Base-by-base conservation (phyloP, 164 flowering plant genomes). In the Nymphaea thermarum region DNA sequence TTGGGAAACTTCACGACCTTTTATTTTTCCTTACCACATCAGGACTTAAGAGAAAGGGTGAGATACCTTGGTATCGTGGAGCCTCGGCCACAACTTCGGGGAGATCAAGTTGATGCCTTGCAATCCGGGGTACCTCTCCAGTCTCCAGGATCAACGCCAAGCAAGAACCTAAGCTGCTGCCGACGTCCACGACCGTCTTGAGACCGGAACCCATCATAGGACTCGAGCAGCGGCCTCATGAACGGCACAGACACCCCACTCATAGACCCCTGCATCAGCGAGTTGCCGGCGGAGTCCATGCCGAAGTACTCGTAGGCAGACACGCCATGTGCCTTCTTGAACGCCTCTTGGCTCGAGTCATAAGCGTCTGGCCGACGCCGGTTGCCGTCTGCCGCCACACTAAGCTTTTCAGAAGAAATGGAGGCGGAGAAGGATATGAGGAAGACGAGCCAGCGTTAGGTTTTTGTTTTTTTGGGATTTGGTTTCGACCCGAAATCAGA, bases 91-190 rank as follows among this genome's bases (percentile, higher is more conserved):
- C 91, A 3, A 89, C 93, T 66, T 87, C 88, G 3, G 93, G 93
- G 70, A 89, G 71, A 63, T 89, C 96, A 65, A 87, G 71, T 89
- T 89, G 65, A 89, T 76, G 67, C 87, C 96, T 68, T 86, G 81
- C 0, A 87, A 71, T 5, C 43, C 42, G 0, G 80, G 74, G 57
- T 72, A 66, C 60, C 79, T 82, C 44, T 65, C 67, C 65, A 87
- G 10, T n/a, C n/a, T n/a, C n/a, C n/a, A n/a, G n/a, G 51, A 89
- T 89, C 96, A 86, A 80, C 77, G 74, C 71, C 72, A 89, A 75
- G 72, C 88, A 87, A 71, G 85, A 87, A 47, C 96, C 96, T 3
- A 82, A 85, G 66, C 93, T 89, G 1, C 96, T 93, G 5, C 96
- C 96, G 5, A 89, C 89, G 67, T 89, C 96, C 3, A 89, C 93